These are phyloP conservation scores for Dichotomopilus funicola DNA, from an alignment of 2,329 filamentous ascomycete species.

Conservation along the genomic window DNA sequence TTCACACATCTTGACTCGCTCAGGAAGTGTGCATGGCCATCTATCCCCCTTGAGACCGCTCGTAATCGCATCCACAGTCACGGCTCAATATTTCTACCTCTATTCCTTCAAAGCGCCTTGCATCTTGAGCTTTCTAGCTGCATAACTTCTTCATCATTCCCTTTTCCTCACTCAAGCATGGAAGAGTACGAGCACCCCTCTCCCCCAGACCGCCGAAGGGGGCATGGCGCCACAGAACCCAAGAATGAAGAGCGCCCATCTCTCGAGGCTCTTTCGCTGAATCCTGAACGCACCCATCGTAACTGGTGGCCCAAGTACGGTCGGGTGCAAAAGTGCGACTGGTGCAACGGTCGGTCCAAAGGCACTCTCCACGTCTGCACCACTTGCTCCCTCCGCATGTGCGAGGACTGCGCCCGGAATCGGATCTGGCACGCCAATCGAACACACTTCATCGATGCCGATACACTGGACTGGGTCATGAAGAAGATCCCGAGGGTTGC, in stretches of 20 bases:
- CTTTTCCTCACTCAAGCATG: too few species aligned
- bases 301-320: slow-evolving; percentile 14
- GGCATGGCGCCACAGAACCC: neutral
- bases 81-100: too few species aligned
- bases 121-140: too few species aligned
- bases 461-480: slow-evolving; percentile 13
- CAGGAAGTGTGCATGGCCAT: too few species aligned
- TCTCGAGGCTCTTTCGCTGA: neutral
- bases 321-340: slow-evolving; percentile 21
- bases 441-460: slow-evolving; percentile 16
- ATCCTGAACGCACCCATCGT: slow-evolving; percentile 10
- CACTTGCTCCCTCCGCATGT: slow-evolving; percentile 13
- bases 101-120: too few species aligned
- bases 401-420: slow-evolving; percentile 13
- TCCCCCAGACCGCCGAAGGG: neutral
- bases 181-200: neutral
- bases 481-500: neutral
- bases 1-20: too few species aligned
- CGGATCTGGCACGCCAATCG: slow-evolving; percentile 6
- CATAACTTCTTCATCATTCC: too few species aligned
- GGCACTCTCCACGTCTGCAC: slow-evolving; percentile 15
- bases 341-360: slow-evolving; percentile 15
- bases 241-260: neutral
- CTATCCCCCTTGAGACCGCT: too few species aligned
- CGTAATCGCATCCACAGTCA: too few species aligned